Conservation (phyloP, 805 yeast species). For the Spathaspora boniae region DNA sequence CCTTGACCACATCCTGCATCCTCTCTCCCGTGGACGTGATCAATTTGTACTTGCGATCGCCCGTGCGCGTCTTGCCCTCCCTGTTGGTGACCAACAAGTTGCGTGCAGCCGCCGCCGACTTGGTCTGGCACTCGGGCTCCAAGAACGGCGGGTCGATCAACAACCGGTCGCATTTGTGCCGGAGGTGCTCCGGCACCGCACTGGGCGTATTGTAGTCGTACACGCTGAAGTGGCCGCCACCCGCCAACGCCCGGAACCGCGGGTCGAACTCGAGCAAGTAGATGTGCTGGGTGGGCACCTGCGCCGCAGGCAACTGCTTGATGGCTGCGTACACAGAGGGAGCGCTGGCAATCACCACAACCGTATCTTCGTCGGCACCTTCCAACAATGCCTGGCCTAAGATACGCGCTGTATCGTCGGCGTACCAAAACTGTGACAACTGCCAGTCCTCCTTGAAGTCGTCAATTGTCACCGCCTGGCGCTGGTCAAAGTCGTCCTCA, state of each 20-base stretch:
- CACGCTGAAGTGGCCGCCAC: slow-evolving; percentile 58
- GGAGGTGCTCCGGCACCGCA: slow-evolving; percentile 52
- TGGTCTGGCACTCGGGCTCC: slow-evolving; percentile 76
- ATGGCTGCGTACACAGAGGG: slow-evolving; percentile 91
- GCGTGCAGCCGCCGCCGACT: slow-evolving; percentile 53
- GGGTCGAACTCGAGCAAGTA: slow-evolving; percentile 77
- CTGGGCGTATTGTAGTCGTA: slow-evolving; percentile 77
- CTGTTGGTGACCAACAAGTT: slow-evolving; percentile 47
- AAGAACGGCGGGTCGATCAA: slow-evolving; percentile 88
- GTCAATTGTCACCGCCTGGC: slow-evolving; percentile 52
- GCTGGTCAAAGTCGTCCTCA: slow-evolving; percentile 48
- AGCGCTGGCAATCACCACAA: slow-evolving; percentile 77
- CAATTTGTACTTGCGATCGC: slow-evolving; percentile 44
- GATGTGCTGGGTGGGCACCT: slow-evolving; percentile 64
- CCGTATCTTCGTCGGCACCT: slow-evolving; percentile 71
- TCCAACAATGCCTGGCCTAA: slow-evolving; percentile 70
- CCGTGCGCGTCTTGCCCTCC: slow-evolving; percentile 33
- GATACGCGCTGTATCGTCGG: slow-evolving; percentile 64
- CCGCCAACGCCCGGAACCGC: slow-evolving; percentile 72
- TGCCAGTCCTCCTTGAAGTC: slow-evolving; percentile 92
- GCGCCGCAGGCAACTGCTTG: slow-evolving; percentile 41
- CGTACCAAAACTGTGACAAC: slow-evolving; percentile 88
- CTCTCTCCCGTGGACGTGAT: slow-evolving; percentile 90
- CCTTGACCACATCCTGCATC: slow-evolving; percentile 55
- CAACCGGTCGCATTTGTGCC: slow-evolving; percentile 64